Conservation (phyloP, 2,329 filamentous ascomycete genomes). For the Fusarium sarcochroum region DNA sequence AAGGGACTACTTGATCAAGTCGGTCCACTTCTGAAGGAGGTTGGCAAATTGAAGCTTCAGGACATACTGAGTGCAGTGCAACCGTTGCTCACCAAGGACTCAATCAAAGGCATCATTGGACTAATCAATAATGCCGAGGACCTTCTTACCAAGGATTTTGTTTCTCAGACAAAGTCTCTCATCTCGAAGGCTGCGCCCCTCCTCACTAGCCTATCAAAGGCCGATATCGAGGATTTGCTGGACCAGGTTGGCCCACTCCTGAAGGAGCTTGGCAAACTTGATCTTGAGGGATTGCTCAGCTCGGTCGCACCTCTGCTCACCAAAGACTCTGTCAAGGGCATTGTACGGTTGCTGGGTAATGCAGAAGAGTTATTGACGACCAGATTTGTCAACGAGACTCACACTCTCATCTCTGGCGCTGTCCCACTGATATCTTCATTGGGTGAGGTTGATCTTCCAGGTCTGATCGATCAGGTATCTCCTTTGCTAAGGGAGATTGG, state of each 20-base stretch:
- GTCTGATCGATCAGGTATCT: conserved; percentile 46
- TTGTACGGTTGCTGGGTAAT: conserved; percentile 51
- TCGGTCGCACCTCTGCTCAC: conserved; percentile 49
- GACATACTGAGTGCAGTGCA: conserved; percentile 47
- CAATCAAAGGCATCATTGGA: conserved; percentile 52
- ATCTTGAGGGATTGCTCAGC: conserved; percentile 50
- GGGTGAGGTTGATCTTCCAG: conserved; percentile 44
- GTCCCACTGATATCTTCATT: conserved; percentile 44
- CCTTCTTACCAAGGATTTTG: conserved; percentile 49
- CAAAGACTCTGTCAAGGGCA: conserved; percentile 47
- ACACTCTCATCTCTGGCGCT: conserved; percentile 49
- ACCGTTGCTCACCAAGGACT: conserved; percentile 52
- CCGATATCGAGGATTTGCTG: conserved; percentile 53
- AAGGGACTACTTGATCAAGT: conserved; percentile 51
- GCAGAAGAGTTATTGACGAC: conserved; percentile 48
- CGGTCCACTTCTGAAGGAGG: conserved; percentile 52
- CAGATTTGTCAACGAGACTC: conserved; percentile 50
- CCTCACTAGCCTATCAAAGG: conserved; percentile 51
- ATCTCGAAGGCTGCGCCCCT: conserved; percentile 51
- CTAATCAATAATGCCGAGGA: conserved; percentile 53
- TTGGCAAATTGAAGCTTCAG: conserved; percentile 52
- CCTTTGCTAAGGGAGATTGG: conserved; percentile 52
- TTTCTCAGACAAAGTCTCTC: conserved; percentile 46
- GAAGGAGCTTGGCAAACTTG: conserved; percentile 49
- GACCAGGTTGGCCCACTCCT: conserved; percentile 55